Evolutionary conservation across 2,329 filamentous ascomycete genomes (phyloP), one percentile per base, ranked within the genome.

Genomic region (Penicillium corylophilum): DNA sequence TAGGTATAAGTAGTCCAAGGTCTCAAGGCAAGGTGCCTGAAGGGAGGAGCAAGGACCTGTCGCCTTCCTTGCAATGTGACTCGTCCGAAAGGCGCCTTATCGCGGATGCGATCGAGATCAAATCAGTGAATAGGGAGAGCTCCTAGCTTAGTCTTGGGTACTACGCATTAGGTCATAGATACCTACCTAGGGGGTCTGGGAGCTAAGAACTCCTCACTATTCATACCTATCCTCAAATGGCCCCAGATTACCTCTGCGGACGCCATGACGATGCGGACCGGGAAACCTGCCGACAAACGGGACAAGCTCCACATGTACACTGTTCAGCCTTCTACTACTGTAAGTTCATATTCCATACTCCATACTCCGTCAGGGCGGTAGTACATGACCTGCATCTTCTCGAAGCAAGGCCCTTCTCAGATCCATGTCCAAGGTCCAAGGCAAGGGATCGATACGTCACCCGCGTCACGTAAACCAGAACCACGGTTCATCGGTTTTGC

Each of bases 51-150:
- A 69, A 68, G 64, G 64, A 67, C 55, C 48, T 56, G 55, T 55
- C 50, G 59, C 44, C 41, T 40, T 54, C 55, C 64, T 60, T 50
- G 56, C 51, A 46, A 65, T 66, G 54, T 69, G 64, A 68, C 64
- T 66, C 55, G 64, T 67, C 63, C 46, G 23, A 54, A 48, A 50
- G 28, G 39, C 44, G 28, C 38, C 10, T n/a, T 39, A 39, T 39
- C 18, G 22, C 31, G 31, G 5, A n/a, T 24, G 38, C 20, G 15
- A 40, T 40, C 15, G 22, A 13, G 39, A 41, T 41, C 13, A 16
- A 24, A 20, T 43, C 12, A 48, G 41, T 15, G 4, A 4, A 15
- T 12, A 22, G 20, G 12, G 16, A 20, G 33, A 31, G 29, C 26
- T 28, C 26, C 7, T 10, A 28, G 26, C 23, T n/a, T n/a, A n/a